Evolutionary conservation across 345 rosid species (phyloP).

Genomic region (Raphanus raphanistrum): DNA sequence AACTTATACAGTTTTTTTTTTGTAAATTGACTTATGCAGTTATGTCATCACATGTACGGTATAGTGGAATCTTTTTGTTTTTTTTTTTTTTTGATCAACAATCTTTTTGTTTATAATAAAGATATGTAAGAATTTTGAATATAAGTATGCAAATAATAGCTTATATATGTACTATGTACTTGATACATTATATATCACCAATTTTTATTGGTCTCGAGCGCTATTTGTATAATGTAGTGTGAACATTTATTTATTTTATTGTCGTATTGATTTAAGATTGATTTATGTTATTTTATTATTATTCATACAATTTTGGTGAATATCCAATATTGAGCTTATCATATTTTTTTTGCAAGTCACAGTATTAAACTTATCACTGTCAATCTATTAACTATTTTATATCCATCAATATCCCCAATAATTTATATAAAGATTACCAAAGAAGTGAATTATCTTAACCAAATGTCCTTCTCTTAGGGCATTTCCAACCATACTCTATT

Average conservation of each 20-base stretch:
- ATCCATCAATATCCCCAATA: neutral
- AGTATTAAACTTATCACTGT: neutral
- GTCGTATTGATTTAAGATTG: neutral
- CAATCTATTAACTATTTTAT: neutral
- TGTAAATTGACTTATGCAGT: too few species aligned
- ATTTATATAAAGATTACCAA: neutral
- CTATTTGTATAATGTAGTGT: neutral
- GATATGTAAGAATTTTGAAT: neutral
- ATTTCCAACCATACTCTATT: too few species aligned
- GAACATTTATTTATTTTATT: neutral
- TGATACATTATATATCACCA: neutral
- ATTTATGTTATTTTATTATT: neutral
- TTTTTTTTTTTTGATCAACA: too few species aligned
- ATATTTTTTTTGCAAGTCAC: neutral
- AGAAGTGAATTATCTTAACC: neutral
- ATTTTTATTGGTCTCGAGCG: neutral
- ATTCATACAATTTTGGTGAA: neutral
- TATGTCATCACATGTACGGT: too few species aligned
- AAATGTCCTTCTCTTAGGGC: too few species aligned
- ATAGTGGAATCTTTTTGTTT: too few species aligned
- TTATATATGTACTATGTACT: neutral
- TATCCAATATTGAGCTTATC: neutral
- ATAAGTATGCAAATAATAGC: neutral
- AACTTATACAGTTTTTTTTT: neutral
- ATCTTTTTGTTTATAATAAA: neutral